Base-by-base conservation (phyloP, 2,329 filamentous ascomycete species). In the Zasmidium angulare region DNA sequence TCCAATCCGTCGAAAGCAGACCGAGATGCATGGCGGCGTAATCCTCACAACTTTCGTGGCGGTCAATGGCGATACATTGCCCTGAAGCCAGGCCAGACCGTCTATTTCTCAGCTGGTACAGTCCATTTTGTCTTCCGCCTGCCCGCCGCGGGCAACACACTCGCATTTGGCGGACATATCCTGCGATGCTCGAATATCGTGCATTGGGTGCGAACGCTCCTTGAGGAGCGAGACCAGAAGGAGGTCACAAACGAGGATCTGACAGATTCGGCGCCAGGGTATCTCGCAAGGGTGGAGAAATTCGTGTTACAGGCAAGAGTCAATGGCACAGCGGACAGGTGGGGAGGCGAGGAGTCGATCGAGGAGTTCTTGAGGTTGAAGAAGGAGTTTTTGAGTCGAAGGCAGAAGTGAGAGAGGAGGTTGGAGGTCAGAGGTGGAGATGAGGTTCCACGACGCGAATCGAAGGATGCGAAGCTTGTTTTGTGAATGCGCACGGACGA, bases 171-270 rank as follows among this genome's bases (percentile, higher is more conserved):
- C 17, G 71, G 71, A 7, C 71, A 73, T 46, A 62, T 71, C 3
- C 55, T 73, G 31, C 64, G 71, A 23, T 71, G 69, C 59, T 71
- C 69, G n/a, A 71, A 69, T 53, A 69, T 73, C 12, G 73, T 78
- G 10, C 68, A 77, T 54, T 78, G 79, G 74, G 71, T 79, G 12
- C 75, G 77, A 67, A 78, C 76, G 52, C 67, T 81, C 48, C 75
- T 79, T 55, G 75, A 78, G 54, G 75, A 77, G 61, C 74, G 75
- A 1, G 68, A 75, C 19, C 72, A 77, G 46, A 72, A 73, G 61
- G 75, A 77, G 40, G 76, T 80, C 50, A 78, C 79, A 57, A 77
- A 77, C 36, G 68, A 80, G 62, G 78, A 80, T 19, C 60, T 81
- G 56, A 76, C 74, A 57, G 69, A 78, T 46, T 70, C 72, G 20